A percentile compares a stretch with the other conserved stretches of the same genome.
Conservation (phyloP, 371 early-diverging fungal genomes). For the Phascolomyces articulosus region DNA sequence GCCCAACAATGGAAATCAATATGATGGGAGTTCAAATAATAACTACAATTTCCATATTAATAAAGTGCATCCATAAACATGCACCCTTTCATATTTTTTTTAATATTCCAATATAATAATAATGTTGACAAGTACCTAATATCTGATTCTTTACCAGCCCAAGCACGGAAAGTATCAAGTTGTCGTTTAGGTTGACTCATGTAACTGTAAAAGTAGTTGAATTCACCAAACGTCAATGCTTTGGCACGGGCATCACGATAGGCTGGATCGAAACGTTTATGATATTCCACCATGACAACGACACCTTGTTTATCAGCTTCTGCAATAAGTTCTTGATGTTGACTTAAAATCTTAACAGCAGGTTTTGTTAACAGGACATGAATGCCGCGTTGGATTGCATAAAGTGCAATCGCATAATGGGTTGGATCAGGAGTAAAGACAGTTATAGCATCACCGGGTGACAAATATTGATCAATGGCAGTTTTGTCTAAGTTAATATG, state of each 20-base stretch:
- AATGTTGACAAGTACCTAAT: conserved; percentile 40
- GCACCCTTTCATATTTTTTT: neutral
- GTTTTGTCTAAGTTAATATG: conserved; percentile 29
- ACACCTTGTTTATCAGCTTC: conserved; percentile 44
- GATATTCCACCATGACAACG: conserved; percentile 48
- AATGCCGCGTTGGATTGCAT: conserved; percentile 45
- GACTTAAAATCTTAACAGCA: conserved; percentile 40
- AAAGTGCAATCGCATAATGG: conserved; percentile 46
- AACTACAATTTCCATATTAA: conserved; percentile 7
- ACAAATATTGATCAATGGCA: conserved; percentile 43
- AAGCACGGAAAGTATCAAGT: conserved; percentile 48
- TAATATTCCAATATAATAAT: too few species aligned
- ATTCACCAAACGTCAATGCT: conserved; percentile 34
- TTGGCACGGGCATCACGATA: conserved; percentile 34
- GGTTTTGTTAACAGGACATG: conserved; percentile 57
- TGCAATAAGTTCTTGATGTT: conserved; percentile 41
- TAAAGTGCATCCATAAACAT: neutral
- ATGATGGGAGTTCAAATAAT: conserved; percentile 55
- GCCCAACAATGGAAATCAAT: conserved; percentile 55
- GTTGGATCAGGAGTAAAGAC: conserved; percentile 61
- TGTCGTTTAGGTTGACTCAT: conserved; percentile 58
- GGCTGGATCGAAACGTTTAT: conserved; percentile 57
- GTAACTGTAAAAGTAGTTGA: conserved; percentile 50
- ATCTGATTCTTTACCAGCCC: conserved; percentile 55
- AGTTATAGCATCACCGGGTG: conserved; percentile 47